Evolutionary conservation across 2,329 filamentous ascomycete species (phyloP).

Genomic region (Pseudomassariella vexata): DNA sequence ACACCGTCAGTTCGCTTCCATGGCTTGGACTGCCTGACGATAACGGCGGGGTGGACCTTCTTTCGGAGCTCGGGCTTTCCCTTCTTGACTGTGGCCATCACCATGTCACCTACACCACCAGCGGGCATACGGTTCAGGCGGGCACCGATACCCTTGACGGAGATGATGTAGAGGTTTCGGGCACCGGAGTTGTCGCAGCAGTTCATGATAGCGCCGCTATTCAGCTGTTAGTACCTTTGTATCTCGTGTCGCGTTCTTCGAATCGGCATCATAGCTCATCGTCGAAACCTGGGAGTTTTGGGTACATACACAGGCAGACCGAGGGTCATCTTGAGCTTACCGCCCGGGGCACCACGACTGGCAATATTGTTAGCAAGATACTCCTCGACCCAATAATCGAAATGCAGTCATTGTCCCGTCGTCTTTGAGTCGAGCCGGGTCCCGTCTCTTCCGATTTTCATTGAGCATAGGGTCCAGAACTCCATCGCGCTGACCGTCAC

Average conservation of each 20-base stretch:
- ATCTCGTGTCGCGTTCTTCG: slow-evolving; percentile 1
- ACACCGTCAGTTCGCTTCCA: slow-evolving; percentile 98
- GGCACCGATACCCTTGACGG: slow-evolving; percentile 97
- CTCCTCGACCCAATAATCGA: neutral
- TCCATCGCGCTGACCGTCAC: too few species aligned
- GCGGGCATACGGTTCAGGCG: slow-evolving; percentile 96
- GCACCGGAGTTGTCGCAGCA: slow-evolving; percentile 99
- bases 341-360: slow-evolving; percentile 88
- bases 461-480: too few species aligned
- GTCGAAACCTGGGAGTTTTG: slow-evolving; percentile 4
- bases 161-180: slow-evolving; percentile 99
- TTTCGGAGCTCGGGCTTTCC: slow-evolving; percentile 99
- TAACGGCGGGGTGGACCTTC: slow-evolving; percentile 99
- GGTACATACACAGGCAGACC: slow-evolving; percentile 96
- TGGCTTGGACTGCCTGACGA: slow-evolving; percentile 98
- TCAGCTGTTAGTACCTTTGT: slow-evolving; percentile 2
- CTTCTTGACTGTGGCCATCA: slow-evolving; percentile 99
- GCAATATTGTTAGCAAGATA: slow-evolving; percentile 10
- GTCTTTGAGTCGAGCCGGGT: too few species aligned
- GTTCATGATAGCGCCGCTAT: slow-evolving; percentile 98
- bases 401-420: neutral
- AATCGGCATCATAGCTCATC: slow-evolving; percentile 3
- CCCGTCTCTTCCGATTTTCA: too few species aligned
- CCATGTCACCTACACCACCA: slow-evolving; percentile 98
- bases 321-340: slow-evolving; percentile 99